Conservation (phyloP, 345 rosid species). For the Populus simonii region DNA sequence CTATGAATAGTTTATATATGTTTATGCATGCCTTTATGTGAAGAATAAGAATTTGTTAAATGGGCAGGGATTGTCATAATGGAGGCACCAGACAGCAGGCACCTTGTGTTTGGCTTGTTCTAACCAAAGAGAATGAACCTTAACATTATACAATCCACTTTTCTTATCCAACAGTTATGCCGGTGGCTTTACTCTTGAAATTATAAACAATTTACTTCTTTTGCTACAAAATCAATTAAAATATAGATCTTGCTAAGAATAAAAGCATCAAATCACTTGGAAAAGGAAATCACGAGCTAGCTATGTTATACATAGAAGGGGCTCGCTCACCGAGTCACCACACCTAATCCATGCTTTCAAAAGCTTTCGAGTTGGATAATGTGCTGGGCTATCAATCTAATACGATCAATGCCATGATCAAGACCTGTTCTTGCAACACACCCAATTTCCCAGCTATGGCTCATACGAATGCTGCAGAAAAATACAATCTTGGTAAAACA, state of each 20-base stretch:
- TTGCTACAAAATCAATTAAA: background rate
- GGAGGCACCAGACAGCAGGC: background rate
- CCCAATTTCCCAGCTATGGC: background rate
- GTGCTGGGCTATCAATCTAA: background rate
- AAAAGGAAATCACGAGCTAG: background rate
- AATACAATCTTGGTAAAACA: background rate
- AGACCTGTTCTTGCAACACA: background rate
- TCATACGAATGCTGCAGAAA: background rate
- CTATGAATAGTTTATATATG: background rate
- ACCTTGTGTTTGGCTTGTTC: conserved; percentile 24
- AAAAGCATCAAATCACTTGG: background rate
- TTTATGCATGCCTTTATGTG: conserved; percentile 8
- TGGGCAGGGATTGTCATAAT: conserved; percentile 23
- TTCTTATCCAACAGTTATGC: conserved; percentile 18
- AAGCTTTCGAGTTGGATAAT: background rate
- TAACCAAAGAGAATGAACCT: conserved; percentile 3
- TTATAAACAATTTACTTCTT: background rate
- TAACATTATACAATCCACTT: background rate
- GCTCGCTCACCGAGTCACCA: background rate
- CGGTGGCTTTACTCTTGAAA: background rate
- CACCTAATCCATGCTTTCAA: background rate
- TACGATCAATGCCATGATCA: too few species aligned
- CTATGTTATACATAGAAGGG: background rate
- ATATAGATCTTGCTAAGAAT: background rate
- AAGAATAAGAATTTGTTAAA: conserved; percentile 7